These are phyloP conservation scores for Trichoderma reesei DNA, from an alignment of 495 filamentous ascomycete species.

Conservation along the genomic window DNA sequence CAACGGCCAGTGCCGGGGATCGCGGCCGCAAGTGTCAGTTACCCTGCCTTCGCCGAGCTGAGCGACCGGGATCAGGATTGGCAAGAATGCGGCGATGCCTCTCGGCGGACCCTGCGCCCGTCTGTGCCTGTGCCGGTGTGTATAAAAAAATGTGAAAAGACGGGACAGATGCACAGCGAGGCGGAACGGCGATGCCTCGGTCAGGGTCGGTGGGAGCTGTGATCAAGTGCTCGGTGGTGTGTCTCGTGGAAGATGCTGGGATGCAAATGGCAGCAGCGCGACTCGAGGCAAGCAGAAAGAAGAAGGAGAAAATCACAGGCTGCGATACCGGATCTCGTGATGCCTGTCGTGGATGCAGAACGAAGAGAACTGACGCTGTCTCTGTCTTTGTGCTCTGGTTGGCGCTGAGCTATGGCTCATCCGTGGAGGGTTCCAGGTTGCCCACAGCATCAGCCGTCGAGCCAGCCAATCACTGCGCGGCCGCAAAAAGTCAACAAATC, in stretches of 20 bases:
- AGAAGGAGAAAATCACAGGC: neutral
- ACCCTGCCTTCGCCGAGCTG: neutral
- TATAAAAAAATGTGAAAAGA: neutral
- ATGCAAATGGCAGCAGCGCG: neutral
- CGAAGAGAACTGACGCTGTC: too few relatives aligned
- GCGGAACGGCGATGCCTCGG: neutral
- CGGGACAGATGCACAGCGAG: neutral
- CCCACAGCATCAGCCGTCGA: too few relatives aligned
- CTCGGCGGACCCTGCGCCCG: neutral
- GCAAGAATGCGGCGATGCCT: slow-evolving; percentile 3
- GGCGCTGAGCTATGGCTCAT: neutral
- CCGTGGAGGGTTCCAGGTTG: neutral
- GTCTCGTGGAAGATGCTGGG: neutral
- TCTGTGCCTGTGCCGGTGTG: neutral
- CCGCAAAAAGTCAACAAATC: slow-evolving; percentile 3
- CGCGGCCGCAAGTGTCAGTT: slow-evolving; percentile 2
- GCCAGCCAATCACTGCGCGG: neutral
- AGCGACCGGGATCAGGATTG: slow-evolving; percentile 2
- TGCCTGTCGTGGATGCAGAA: neutral
- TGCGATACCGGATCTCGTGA: neutral
- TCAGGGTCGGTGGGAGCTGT: neutral
- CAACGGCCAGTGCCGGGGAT: neutral
- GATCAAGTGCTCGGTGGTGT: neutral
- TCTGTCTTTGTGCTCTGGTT: slow-evolving; percentile 2
- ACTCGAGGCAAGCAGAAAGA: neutral